Conservation (phyloP, 768 basidiomycete species). For the Tricholomella constricta region DNA sequence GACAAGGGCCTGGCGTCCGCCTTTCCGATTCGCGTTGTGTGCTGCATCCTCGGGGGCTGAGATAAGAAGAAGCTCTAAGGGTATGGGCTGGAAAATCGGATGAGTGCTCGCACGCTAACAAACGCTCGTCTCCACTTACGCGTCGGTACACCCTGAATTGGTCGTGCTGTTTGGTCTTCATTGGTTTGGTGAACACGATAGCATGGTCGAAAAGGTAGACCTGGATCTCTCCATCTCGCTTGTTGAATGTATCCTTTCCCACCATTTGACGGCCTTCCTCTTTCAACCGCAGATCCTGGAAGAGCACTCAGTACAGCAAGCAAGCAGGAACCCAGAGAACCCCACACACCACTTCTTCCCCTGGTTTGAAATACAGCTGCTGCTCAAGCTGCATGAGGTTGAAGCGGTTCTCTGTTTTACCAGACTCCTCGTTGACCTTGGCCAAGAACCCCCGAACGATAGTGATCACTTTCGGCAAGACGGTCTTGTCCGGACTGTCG, state of each 20-base stretch:
- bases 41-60: constrained; percentile 70
- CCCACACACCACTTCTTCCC: constrained; percentile 81
- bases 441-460: constrained; percentile 80
- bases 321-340: background rate
- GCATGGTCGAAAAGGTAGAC: constrained; percentile 98
- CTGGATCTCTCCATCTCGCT: constrained; percentile 88
- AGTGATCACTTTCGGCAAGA: constrained; percentile 73
- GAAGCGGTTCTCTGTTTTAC: constrained; percentile 95
- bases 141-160: constrained; percentile 92
- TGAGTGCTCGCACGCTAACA: background rate
- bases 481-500: constrained; percentile 82
- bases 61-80: constrained; percentile 87
- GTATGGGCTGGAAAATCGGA: constrained; percentile 72
- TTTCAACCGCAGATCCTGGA: constrained; percentile 78
- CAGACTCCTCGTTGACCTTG: constrained; percentile 91
- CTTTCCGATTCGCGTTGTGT: constrained; percentile 37
- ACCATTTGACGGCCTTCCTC: constrained; percentile 92
- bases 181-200: constrained; percentile 83
- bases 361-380: constrained; percentile 86
- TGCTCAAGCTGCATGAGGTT: constrained; percentile 92
- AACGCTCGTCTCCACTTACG: constrained; percentile 47
- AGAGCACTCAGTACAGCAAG: constrained; percentile 1
- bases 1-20: constrained; percentile 47
- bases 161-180: constrained; percentile 87
- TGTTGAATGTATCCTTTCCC: constrained; percentile 87